These are phyloP conservation scores for Gracilaria vermiculophylla DNA, from an alignment of 23 red algal species.

Conservation along the genomic window DNA sequence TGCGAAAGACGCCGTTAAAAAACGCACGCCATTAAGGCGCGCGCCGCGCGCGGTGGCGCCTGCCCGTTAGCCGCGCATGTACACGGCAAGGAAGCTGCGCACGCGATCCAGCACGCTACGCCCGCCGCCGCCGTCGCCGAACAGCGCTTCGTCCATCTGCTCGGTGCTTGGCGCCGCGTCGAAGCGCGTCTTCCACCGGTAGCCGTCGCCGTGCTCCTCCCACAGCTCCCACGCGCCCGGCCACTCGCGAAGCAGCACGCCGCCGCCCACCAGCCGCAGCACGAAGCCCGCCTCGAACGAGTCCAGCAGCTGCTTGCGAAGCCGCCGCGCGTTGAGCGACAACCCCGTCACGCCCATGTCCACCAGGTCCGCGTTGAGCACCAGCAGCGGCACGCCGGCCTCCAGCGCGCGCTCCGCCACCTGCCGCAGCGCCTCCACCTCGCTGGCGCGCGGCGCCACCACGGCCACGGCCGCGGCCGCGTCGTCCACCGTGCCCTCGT, in stretches of 20 bases:
- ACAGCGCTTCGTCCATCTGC: constrained; percentile 8
- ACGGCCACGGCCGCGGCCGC: constrained; percentile 45
- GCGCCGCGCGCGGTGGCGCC: no score
- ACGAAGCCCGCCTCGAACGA: constrained; percentile 73
- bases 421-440: constrained; percentile 41
- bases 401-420: constrained; percentile 55
- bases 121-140: background rate
- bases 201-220: constrained; percentile 50
- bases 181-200: background rate
- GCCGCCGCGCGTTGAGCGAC: constrained; percentile 73
- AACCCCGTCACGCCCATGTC: constrained; percentile 96
- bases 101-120: background rate
- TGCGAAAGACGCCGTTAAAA: background rate
- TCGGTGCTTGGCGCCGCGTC: background rate
- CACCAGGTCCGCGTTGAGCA: constrained; percentile 88
- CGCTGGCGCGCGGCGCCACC: constrained; percentile 79
- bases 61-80: background rate
- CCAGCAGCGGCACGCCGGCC: constrained; percentile 45
- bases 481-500: background rate
- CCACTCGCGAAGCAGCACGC: constrained; percentile 65
- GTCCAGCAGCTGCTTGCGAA: constrained; percentile 67
- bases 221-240: constrained; percentile 70
- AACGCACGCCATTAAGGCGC: background rate
- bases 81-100: background rate
- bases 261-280: constrained; percentile 69